Evolutionary conservation across 352 stramenopile species (phyloP).

Genomic region (Phytophthora foliorum): DNA sequence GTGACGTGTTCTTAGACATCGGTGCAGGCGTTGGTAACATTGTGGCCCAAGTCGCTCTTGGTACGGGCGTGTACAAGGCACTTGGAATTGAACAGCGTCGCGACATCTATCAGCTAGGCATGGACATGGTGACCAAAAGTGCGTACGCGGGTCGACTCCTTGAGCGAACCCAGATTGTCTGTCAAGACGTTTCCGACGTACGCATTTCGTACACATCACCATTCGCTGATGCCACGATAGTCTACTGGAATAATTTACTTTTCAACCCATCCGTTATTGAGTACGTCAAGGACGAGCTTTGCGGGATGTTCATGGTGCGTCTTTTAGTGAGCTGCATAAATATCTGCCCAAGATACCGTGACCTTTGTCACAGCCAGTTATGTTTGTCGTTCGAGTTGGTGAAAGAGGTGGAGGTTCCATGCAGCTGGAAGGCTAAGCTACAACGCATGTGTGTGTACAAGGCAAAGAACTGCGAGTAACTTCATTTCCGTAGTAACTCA

Average conservation of each 20-base stretch:
- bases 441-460: not conserved
- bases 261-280: too few species aligned
- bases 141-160: not conserved
- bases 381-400: too few species aligned
- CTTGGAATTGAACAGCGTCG: conserved; percentile 9
- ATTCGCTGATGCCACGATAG: too few species aligned
- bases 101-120: not conserved
- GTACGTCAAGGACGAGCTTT: not conserved
- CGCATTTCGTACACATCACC: too few species aligned
- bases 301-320: conserved; percentile 3
- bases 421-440: conserved; percentile 2
- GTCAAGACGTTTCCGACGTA: too few species aligned
- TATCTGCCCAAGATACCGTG: conserved; percentile 4
- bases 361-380: conserved; percentile 1
- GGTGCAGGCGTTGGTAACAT: conserved; percentile 8
- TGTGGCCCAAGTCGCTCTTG: conserved; percentile 5
- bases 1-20: conserved; percentile 9
- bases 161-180: not conserved
- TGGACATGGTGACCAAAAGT: conserved; percentile 1
- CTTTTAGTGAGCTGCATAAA: not conserved
- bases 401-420: not conserved
- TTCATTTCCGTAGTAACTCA: too few species aligned
- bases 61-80: not conserved
- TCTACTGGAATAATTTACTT: too few species aligned
- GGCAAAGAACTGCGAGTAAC: too few species aligned